Evolutionary conservation across 2,329 filamentous ascomycete species (phyloP).

Genomic region (Talaromyces sp.): DNA sequence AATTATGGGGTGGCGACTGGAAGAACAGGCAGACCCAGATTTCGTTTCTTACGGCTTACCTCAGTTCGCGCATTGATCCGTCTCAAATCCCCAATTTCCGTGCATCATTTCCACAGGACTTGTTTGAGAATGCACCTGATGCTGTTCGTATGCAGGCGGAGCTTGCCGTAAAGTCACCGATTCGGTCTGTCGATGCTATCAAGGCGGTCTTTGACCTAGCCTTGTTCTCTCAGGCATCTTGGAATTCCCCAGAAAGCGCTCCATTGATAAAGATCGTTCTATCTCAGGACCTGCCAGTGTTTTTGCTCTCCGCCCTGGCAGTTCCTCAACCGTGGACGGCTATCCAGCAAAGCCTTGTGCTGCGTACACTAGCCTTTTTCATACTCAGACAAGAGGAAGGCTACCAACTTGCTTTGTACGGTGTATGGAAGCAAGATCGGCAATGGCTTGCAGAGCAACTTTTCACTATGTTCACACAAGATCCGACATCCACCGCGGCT

Average conservation of each 20-base stretch:
- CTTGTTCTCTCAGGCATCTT: slow-evolving; percentile 56
- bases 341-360: slow-evolving; percentile 48
- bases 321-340: slow-evolving; percentile 49
- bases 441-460: slow-evolving; percentile 80
- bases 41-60: slow-evolving; percentile 87
- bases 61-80: slow-evolving; percentile 75
- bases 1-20: slow-evolving; percentile 87
- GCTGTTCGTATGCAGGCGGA: slow-evolving; percentile 59
- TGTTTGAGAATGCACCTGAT: slow-evolving; percentile 60
- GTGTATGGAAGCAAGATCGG: slow-evolving; percentile 85
- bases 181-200: slow-evolving; percentile 83
- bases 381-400: slow-evolving; percentile 72
- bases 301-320: slow-evolving; percentile 48
- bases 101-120: slow-evolving; percentile 66
- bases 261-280: slow-evolving; percentile 60
- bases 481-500: slow-evolving; percentile 63
- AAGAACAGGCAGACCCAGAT: slow-evolving; percentile 80
- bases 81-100: slow-evolving; percentile 79
- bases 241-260: slow-evolving; percentile 54
- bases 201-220: slow-evolving; percentile 63
- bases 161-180: slow-evolving; percentile 73
- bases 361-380: slow-evolving; percentile 69
- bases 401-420: slow-evolving; percentile 85
- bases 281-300: slow-evolving; percentile 50
- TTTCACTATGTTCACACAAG: slow-evolving; percentile 68